These are phyloP conservation scores for Olyra latifolia DNA, from an alignment of 176 grass and related monocot genomes.

Conservation along the genomic window DNA sequence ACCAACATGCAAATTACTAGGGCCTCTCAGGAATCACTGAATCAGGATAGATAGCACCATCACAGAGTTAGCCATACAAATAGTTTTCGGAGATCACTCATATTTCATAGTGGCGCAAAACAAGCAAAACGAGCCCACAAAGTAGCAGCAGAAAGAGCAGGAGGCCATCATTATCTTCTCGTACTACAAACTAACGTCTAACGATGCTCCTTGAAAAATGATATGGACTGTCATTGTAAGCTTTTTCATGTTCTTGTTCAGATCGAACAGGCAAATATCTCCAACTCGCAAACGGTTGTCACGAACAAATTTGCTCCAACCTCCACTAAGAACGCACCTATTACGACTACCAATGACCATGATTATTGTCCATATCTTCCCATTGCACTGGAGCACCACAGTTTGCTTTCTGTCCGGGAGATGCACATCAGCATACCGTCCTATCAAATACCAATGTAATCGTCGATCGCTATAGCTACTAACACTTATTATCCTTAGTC, in stretches of 20 bases:
- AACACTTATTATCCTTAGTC: too few species aligned
- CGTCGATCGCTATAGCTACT: too few species aligned
- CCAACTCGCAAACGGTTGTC: conserved; percentile 42
- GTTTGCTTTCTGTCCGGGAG: conserved; percentile 16
- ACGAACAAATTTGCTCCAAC: conserved; percentile 33
- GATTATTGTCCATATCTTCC: neutral
- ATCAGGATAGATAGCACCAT: neutral
- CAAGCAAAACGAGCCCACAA: neutral
- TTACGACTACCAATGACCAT: neutral
- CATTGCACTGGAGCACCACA: neutral
- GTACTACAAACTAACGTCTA: neutral
- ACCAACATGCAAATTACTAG: neutral
- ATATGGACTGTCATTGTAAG: conserved; percentile 42
- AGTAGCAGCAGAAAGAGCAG: neutral
- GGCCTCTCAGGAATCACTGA: too few species aligned
- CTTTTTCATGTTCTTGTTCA: conserved; percentile 9
- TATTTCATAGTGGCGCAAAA: conserved; percentile 4
- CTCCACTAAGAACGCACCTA: neutral
- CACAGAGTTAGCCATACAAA: neutral
- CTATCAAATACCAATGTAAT: too few species aligned
- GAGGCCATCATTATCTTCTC: neutral
- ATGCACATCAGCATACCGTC: conserved; percentile 7
- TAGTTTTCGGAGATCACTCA: neutral
- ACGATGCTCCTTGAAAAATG: conserved; percentile 5
- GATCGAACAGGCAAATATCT: conserved; percentile 55